Evolutionary conservation across 176 grass and related monocot species (phyloP), one percentile per base, ranked within the genome.

Genomic region (Tillandsia fasciculata): DNA sequence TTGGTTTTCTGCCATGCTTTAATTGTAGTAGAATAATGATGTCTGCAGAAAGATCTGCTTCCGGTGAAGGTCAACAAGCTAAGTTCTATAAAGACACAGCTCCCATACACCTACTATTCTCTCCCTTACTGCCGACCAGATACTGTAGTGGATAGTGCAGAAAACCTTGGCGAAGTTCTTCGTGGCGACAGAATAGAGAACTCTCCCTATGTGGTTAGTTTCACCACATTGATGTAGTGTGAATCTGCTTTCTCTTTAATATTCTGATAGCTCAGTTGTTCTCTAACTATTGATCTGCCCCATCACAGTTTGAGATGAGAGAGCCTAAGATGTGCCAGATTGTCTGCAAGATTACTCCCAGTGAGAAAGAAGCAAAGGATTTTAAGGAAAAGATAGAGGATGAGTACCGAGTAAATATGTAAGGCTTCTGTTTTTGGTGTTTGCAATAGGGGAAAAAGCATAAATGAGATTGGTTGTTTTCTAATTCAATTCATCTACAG

Each of bases 351-450:
- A 89, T 84, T 63, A 77, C 80, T 42, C 78, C 90, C 54, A 69
- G 72, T 26, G 81, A 90, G 52, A 90, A 90, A 68, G 83, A 90
- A 77, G 90, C 81, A 14, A 90, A 95, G 69, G 53, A 82, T 72
- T 81, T 95, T 47, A 90, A 87, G 72, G 90, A 95, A 73, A 95
- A 95, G 77, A 95, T 95, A 71, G 90, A 95, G 53, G 90, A 95
- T 6, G 90, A 95, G 65, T 95, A 95, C 72, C 83, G 81, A 26
- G 86, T 95, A 58, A 95, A 95, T 81, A 95, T 95, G 90, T 90
- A 82, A 23, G 81, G 23, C 28, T 50, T 33, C 6, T 50, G 10
- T 52, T 58, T 73, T 54, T 42, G 0, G 33, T 42, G 18, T 12
- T 66, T 66, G 64, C 29, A 9, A 42, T 66, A 8, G 2, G 9